Conservation (phyloP, 2,329 filamentous ascomycete genomes). For the Lachnellula occidentalis region DNA sequence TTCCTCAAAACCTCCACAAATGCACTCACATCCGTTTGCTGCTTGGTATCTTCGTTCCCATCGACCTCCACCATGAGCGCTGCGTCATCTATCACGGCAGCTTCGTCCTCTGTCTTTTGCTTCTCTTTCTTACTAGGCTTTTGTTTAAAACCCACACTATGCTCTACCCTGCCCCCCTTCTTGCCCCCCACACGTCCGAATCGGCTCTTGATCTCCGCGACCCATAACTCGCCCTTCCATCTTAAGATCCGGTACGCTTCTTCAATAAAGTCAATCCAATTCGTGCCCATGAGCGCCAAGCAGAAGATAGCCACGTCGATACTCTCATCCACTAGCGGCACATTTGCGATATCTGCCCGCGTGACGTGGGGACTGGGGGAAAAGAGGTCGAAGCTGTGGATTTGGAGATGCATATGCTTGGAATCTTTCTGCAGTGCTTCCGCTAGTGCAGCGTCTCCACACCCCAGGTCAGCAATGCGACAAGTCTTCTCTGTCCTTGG, state of each 20-base stretch:
- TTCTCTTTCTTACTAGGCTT: slow-evolving; percentile 43
- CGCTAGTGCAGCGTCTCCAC: slow-evolving; percentile 82
- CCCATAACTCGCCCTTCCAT: slow-evolving; percentile 94
- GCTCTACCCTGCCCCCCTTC: slow-evolving; percentile 49
- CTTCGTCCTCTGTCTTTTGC: slow-evolving; percentile 39
- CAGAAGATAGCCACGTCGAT: slow-evolving; percentile 92
- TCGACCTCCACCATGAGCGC: slow-evolving; percentile 67
- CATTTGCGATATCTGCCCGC: slow-evolving; percentile 78
- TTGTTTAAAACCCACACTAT: slow-evolving; percentile 67
- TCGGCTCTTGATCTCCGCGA: slow-evolving; percentile 92
- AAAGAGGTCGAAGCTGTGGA: slow-evolving; percentile 85
- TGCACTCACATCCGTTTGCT: slow-evolving; percentile 78
- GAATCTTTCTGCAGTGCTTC: slow-evolving; percentile 58
- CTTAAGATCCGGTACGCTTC: slow-evolving; percentile 89
- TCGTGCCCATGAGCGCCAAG: slow-evolving; percentile 96
- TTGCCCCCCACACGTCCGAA: slow-evolving; percentile 59
- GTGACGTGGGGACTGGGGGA: slow-evolving; percentile 72
- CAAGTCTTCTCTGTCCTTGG: slow-evolving; percentile 68
- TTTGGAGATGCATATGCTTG: slow-evolving; percentile 63
- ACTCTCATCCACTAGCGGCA: slow-evolving; percentile 69
- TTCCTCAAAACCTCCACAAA: slow-evolving; percentile 80
- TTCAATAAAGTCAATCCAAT: slow-evolving; percentile 95
- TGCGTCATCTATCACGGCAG: slow-evolving; percentile 44
- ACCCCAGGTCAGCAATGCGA: slow-evolving; percentile 86
- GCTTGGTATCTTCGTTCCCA: slow-evolving; percentile 54